These are phyloP conservation scores for Misopates orontium DNA, from an alignment of 257 asterid species.

Conservation along the genomic window DNA sequence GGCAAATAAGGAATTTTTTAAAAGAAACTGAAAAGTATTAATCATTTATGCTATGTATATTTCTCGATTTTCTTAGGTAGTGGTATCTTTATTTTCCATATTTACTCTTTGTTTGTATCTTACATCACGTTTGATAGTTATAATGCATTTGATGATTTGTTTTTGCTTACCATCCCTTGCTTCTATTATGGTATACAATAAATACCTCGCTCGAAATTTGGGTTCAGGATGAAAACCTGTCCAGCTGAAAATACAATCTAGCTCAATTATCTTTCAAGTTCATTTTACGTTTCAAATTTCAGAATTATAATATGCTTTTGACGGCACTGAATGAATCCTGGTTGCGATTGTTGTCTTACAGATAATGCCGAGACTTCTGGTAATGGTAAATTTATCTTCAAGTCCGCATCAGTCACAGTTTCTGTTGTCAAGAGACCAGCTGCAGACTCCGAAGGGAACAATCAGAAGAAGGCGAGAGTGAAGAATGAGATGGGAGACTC, in stretches of 20 bases:
- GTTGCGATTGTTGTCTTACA: conserved; percentile 22
- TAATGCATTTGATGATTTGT: too few relatives aligned
- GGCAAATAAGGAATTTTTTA: too few relatives aligned
- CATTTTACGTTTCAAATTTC: too few relatives aligned
- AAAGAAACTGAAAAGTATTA: too few relatives aligned
- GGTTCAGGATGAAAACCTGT: background rate
- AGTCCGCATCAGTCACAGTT: conserved; percentile 40
- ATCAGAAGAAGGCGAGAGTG: conserved; percentile 12
- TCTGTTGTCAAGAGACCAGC: conserved; percentile 49
- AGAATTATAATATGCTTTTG: background rate
- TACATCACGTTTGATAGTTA: too few relatives aligned
- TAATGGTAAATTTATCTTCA: conserved; percentile 31
- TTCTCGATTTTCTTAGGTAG: too few relatives aligned
- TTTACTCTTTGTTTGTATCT: too few relatives aligned
- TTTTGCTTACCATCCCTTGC: too few relatives aligned
- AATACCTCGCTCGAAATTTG: background rate
- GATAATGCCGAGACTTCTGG: conserved; percentile 28
- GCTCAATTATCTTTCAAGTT: background rate
- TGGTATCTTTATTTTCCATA: too few relatives aligned
- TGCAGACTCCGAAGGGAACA: conserved; percentile 24
- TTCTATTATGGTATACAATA: background rate
- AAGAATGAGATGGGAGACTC: conserved; percentile 23
- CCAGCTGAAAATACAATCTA: background rate
- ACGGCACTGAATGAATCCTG: background rate
- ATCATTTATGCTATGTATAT: too few relatives aligned